phyloP scores from a whole-genome alignment of 2,329 filamentous ascomycete species.

The Pseudogymnoascus sp. region DNA sequence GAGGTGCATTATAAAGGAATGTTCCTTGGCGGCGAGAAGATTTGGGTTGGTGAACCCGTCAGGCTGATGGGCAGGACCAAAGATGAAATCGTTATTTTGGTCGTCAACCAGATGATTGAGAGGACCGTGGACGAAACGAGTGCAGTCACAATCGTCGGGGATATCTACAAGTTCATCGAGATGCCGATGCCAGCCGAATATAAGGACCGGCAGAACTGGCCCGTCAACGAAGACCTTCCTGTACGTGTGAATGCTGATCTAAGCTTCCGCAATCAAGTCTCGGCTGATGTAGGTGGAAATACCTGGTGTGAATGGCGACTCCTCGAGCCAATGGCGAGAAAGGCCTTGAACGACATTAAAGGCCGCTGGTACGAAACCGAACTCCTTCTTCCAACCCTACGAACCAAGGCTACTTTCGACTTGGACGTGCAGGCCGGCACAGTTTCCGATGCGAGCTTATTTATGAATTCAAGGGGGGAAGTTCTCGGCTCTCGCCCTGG shows the following conservation, averaged over 20 bases:
- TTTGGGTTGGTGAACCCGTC: constrained; percentile 52
- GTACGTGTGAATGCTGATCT: constrained; percentile 34
- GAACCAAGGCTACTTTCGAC: constrained; percentile 28
- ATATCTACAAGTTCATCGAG: constrained; percentile 43
- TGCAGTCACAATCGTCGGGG: constrained; percentile 38
- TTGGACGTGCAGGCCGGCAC: constrained; percentile 28
- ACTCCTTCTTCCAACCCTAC: constrained; percentile 37
- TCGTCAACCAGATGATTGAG: constrained; percentile 32
- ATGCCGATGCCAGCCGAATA: constrained; percentile 27
- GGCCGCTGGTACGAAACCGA: constrained; percentile 55
- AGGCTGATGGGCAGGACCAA: constrained; percentile 38
- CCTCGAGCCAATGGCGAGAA: constrained; percentile 25
- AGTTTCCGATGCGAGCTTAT: constrained; percentile 35
- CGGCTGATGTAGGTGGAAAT: constrained; percentile 26
- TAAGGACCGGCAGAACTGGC: constrained; percentile 30
- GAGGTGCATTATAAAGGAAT: constrained; percentile 45
- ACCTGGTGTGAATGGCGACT: constrained; percentile 28
- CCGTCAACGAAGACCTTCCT: constrained; percentile 38
- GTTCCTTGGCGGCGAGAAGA: constrained; percentile 51
- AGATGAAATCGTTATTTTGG: constrained; percentile 41
- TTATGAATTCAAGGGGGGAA: constrained; percentile 42
- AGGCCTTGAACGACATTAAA: constrained; percentile 41
- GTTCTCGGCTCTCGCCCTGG: constrained; percentile 22
- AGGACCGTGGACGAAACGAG: constrained; percentile 17
- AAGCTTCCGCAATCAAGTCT: constrained; percentile 42